Percentiles rank a stretch among this genome's conserved stretches.
These are phyloP conservation scores for Coemansia asiatica DNA, from an alignment of 192 early-diverging fungal species.

Conservation along the genomic window DNA sequence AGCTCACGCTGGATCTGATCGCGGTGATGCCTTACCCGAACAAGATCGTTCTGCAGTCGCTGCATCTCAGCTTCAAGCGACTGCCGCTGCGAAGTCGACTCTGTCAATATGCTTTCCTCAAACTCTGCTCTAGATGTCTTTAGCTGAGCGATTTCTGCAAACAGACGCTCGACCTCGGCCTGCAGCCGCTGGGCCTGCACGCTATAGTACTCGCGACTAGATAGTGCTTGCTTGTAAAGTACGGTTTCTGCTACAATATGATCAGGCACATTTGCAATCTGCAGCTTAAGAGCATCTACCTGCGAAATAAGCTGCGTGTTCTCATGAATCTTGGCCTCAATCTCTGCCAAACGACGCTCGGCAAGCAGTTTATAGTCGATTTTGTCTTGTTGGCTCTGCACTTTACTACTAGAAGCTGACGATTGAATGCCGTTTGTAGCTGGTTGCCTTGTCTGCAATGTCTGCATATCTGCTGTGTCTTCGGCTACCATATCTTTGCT, in stretches of 20 bases:
- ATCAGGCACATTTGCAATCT: constrained; percentile 54
- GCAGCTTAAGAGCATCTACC: constrained; percentile 53
- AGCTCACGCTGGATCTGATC: constrained; percentile 56
- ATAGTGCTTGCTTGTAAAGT: constrained; percentile 54
- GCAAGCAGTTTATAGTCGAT: constrained; percentile 52
- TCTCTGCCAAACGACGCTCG: constrained; percentile 53
- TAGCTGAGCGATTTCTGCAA: constrained; percentile 49
- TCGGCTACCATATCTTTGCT: background rate
- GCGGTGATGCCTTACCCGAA: constrained; percentile 57
- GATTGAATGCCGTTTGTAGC: background rate
- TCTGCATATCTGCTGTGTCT: background rate
- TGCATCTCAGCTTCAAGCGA: constrained; percentile 58
- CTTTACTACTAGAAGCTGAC: constrained; percentile 19
- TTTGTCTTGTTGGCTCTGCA: constrained; percentile 45
- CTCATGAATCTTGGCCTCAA: constrained; percentile 55
- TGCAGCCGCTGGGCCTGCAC: constrained; percentile 52
- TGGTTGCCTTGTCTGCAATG: background rate
- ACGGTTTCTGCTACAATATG: constrained; percentile 56
- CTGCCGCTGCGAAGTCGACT: constrained; percentile 43
- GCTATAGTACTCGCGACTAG: constrained; percentile 54
- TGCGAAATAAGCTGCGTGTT: constrained; percentile 50
- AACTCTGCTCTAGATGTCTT: constrained; percentile 38
- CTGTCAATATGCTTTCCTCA: constrained; percentile 41
- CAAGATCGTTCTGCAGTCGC: constrained; percentile 57
- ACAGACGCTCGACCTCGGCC: constrained; percentile 39